Conservation (phyloP, 1,139 yeast species). For the Kurtzmaniella natalensis region DNA sequence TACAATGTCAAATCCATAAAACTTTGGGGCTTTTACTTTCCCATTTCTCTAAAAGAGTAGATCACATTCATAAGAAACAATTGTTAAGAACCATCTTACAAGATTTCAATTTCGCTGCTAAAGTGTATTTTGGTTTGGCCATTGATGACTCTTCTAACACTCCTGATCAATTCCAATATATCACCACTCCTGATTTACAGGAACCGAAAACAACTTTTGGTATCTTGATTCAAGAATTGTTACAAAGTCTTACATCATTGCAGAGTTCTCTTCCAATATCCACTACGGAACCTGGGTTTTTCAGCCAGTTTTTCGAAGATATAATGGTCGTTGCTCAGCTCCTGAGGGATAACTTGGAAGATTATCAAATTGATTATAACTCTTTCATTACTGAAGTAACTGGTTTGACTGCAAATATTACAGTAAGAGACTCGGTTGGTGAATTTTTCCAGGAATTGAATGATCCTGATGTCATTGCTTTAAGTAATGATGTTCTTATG, state of each 20-base stretch:
- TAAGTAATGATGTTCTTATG: constrained; percentile 18
- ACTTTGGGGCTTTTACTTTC: constrained; percentile 27
- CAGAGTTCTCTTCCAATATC: constrained; percentile 24
- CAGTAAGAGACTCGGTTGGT: constrained; percentile 50
- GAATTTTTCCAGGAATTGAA: constrained; percentile 48
- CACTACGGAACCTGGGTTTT: constrained; percentile 8
- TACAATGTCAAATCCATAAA: constrained; percentile 26
- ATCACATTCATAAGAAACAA: constrained; percentile 15
- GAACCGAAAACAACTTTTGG: constrained; percentile 14
- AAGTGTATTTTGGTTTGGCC: constrained; percentile 13
- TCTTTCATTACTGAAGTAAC: constrained; percentile 67
- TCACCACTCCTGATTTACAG: constrained; percentile 12
- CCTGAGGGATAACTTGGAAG: constrained; percentile 25
- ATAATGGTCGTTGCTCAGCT: constrained; percentile 22
- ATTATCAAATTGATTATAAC: constrained; percentile 54
- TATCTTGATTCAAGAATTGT: constrained; percentile 16
- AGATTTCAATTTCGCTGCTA: constrained; percentile 19
- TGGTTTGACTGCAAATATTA: constrained; percentile 49
- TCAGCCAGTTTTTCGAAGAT: constrained; percentile 17
- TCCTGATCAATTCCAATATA: constrained; percentile 4
- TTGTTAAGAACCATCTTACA: constrained; percentile 14
- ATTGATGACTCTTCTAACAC: constrained; percentile 9
- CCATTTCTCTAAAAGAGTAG: constrained; percentile 27
- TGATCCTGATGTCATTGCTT: constrained; percentile 25
- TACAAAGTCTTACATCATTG: constrained; percentile 21